Percentiles rank a stretch among this genome's conserved stretches.
Evolutionary conservation across 257 asterid genomes (phyloP).

Genomic region (Plectranthus barbatus): DNA sequence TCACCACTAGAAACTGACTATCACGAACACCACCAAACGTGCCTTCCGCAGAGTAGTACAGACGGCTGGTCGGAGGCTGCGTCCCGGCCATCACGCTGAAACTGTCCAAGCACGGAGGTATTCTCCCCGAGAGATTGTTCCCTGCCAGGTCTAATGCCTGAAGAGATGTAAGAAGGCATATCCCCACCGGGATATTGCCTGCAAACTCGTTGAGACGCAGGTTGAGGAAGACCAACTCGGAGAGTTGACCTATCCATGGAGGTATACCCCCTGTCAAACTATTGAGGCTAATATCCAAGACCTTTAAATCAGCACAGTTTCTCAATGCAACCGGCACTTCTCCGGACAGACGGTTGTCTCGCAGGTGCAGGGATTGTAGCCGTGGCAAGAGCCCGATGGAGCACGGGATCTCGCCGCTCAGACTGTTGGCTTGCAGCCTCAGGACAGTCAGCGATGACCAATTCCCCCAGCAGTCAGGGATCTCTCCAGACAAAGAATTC

Average conservation of each 20-base stretch:
- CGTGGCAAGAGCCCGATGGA: conserved; percentile 2
- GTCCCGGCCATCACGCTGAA: conserved; percentile 18
- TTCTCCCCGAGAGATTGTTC: conserved; percentile 18
- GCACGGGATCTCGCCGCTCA: conserved; percentile 19
- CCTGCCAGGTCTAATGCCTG: conserved; percentile 23
- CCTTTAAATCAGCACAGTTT: conserved; percentile 2
- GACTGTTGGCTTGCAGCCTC: conserved; percentile 16
- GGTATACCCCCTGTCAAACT: conserved; percentile 11
- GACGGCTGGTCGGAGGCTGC: background rate
- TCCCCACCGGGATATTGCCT: conserved; percentile 17
- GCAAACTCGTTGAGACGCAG: conserved; percentile 19
- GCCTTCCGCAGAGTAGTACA: conserved; percentile 1
- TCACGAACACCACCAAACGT: conserved; percentile 8
- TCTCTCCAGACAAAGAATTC: conserved; percentile 19
- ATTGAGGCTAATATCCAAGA: conserved; percentile 22
- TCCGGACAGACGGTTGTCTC: conserved; percentile 19
- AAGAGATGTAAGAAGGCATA: conserved; percentile 18
- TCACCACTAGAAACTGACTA: conserved; percentile 3
- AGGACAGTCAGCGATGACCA: conserved; percentile 16
- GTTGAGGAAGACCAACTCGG: conserved; percentile 7
- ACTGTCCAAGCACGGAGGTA: conserved; percentile 22
- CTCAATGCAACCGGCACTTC: conserved; percentile 13
- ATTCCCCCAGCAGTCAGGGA: conserved; percentile 30
- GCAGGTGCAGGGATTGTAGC: conserved; percentile 21
- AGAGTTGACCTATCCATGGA: conserved; percentile 13